Evolutionary conservation across 1,284 basidiomycete genomes (phyloP).

Genomic region (Wallemia mellicola): DNA sequence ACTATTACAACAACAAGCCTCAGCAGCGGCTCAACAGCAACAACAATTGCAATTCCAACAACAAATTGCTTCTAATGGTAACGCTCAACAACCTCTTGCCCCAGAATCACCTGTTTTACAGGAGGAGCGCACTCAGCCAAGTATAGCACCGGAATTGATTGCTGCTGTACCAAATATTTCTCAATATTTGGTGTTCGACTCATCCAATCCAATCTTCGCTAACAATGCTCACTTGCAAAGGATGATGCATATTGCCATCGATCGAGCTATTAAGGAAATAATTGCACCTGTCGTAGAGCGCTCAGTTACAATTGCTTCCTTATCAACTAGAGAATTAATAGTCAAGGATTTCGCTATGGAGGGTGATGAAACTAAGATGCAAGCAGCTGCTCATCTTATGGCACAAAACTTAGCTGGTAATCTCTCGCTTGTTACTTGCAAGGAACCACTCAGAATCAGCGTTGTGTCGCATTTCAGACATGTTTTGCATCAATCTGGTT

Average conservation of each 20-base stretch:
- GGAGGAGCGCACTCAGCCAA: background rate
- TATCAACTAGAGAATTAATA: conserved; percentile 83
- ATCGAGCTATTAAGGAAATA: conserved; percentile 88
- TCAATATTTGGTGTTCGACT: conserved; percentile 46
- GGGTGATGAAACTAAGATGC: conserved; percentile 61
- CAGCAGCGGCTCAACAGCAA: conserved; percentile 3
- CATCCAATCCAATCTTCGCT: conserved; percentile 28
- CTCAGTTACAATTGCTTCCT: conserved; percentile 95
- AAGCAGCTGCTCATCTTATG: conserved; percentile 81
- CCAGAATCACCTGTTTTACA: background rate
- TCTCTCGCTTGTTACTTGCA: conserved; percentile 88
- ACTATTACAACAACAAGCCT: conserved; percentile 2
- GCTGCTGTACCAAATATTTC: conserved; percentile 43
- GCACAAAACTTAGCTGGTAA: conserved; percentile 89
- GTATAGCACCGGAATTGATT: conserved; percentile 17
- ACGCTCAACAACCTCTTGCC: conserved; percentile 6
- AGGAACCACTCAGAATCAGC: conserved; percentile 81
- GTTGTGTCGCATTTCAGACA: conserved; percentile 67
- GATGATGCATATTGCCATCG: conserved; percentile 67
- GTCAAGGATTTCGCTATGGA: conserved; percentile 94
- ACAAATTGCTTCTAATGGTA: conserved; percentile 3
- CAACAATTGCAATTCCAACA: conserved; percentile 5
- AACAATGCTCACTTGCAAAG: conserved; percentile 64
- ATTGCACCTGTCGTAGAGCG: conserved; percentile 92
- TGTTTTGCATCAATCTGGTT: conserved; percentile 51